These are phyloP conservation scores for Elasticomyces elasticus DNA, from an alignment of 495 filamentous ascomycete genomes.

Conservation along the genomic window DNA sequence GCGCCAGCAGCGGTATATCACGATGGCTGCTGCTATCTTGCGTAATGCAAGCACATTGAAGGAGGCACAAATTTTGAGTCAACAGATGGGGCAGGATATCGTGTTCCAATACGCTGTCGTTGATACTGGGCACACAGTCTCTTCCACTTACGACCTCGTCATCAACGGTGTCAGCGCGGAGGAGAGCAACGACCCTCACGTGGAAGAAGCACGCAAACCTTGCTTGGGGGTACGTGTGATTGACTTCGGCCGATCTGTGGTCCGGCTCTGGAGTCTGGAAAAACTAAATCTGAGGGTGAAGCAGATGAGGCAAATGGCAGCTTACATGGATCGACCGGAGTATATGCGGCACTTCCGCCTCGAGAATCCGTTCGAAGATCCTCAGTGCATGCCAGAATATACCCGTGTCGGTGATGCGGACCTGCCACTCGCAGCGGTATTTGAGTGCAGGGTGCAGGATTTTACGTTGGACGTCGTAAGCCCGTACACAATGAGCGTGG, in stretches of 20 bases:
- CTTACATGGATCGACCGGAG: slow-evolving; percentile 89
- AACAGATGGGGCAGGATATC: slow-evolving; percentile 86
- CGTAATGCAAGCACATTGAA: slow-evolving; percentile 81
- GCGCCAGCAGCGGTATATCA: slow-evolving; percentile 76
- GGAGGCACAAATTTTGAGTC: slow-evolving; percentile 96
- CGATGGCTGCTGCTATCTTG: slow-evolving; percentile 87
- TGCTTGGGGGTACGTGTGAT: slow-evolving; percentile 86
- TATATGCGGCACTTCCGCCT: slow-evolving; percentile 74
- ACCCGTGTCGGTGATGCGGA: slow-evolving; percentile 90
- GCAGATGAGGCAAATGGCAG: slow-evolving; percentile 91
- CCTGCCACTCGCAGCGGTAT: slow-evolving; percentile 86
- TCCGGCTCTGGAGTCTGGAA: slow-evolving; percentile 89
- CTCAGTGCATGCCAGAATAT: slow-evolving; percentile 79
- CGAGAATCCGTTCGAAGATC: slow-evolving; percentile 71
- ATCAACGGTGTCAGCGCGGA: slow-evolving; percentile 86
- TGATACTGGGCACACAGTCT: slow-evolving; percentile 75
- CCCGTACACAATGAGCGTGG: slow-evolving; percentile 79
- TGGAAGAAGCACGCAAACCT: slow-evolving; percentile 76
- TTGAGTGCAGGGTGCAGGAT: slow-evolving; percentile 90
- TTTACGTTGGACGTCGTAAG: slow-evolving; percentile 82
- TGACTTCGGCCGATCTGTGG: slow-evolving; percentile 77
- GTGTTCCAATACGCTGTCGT: slow-evolving; percentile 94
- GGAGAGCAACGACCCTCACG: slow-evolving; percentile 55
- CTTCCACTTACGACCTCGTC: slow-evolving; percentile 92
- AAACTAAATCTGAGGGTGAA: slow-evolving; percentile 81